Conservation (phyloP, 2,329 filamentous ascomycete genomes). For the Aspergillus pseudonomiae region DNA sequence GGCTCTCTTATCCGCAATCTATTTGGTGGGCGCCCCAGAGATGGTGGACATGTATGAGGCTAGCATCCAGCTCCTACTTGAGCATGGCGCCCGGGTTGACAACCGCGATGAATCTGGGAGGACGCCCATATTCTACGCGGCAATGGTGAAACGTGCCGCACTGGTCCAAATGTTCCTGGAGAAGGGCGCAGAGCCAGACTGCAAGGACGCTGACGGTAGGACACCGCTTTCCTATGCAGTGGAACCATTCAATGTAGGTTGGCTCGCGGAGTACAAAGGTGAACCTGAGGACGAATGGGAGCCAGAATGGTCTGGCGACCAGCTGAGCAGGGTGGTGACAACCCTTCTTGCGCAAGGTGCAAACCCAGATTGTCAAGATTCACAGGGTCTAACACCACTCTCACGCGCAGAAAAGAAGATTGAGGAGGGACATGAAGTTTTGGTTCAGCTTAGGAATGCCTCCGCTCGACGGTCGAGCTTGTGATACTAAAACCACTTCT, state of each 20-base stretch:
- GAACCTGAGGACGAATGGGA: neutral
- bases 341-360: neutral
- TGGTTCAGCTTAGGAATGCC: neutral
- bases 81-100: neutral
- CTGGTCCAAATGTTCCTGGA: neutral
- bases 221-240: neutral
- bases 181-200: neutral
- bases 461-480: neutral
- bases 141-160: neutral
- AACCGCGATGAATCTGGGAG: neutral
- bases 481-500: neutral
- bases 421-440: neutral
- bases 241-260: neutral
- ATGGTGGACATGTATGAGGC: neutral
- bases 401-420: neutral
- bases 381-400: neutral
- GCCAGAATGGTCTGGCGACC: neutral
- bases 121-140: neutral
- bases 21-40: neutral
- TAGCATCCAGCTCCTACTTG: neutral
- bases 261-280: neutral
- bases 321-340: neutral
- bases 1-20: neutral
- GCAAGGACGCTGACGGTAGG: neutral
- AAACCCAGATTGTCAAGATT: neutral